These are phyloP conservation scores for Komagataella kurtzmanii DNA, from an alignment of 805 yeast species.

Conservation along the genomic window DNA sequence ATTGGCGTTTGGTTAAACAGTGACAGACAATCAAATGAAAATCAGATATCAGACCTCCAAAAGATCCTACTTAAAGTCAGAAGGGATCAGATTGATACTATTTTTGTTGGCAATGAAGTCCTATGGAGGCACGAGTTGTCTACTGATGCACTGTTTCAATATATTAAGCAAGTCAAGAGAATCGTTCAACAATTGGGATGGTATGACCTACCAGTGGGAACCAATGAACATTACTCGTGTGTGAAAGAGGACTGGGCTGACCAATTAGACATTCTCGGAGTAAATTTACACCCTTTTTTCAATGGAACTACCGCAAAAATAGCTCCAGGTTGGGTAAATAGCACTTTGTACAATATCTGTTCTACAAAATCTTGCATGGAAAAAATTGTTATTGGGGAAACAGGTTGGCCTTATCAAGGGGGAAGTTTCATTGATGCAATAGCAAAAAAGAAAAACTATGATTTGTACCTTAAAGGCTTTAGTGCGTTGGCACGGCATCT, in stretches of 20 bases:
- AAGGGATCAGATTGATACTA: constrained; percentile 28
- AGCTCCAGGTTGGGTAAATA: constrained; percentile 40
- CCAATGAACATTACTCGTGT: constrained; percentile 43
- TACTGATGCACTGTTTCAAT: constrained; percentile 20
- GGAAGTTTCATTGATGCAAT: constrained; percentile 30
- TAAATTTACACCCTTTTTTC: constrained; percentile 58
- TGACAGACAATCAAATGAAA: constrained; percentile 26
- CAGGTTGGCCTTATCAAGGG: constrained; percentile 65
- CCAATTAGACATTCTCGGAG: constrained; percentile 43
- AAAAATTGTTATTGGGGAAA: constrained; percentile 38
- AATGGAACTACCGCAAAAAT: constrained; percentile 35
- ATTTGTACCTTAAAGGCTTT: not conserved
- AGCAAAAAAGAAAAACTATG: constrained; percentile 21
- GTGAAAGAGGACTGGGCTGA: constrained; percentile 24
- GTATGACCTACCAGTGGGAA: constrained; percentile 40
- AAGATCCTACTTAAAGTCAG: constrained; percentile 28
- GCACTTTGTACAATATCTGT: constrained; percentile 17
- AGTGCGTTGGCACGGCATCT: constrained; percentile 4
- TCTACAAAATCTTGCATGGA: not conserved
- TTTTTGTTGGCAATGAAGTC: constrained; percentile 53
- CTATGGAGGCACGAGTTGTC: constrained; percentile 36
- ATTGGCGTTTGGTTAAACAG: constrained; percentile 52
- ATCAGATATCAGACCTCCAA: constrained; percentile 33
- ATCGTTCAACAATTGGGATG: constrained; percentile 20
- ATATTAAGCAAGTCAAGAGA: constrained; percentile 26